phyloP scores from a whole-genome alignment of 306 rosid species.

The Potentilla sterilis region DNA sequence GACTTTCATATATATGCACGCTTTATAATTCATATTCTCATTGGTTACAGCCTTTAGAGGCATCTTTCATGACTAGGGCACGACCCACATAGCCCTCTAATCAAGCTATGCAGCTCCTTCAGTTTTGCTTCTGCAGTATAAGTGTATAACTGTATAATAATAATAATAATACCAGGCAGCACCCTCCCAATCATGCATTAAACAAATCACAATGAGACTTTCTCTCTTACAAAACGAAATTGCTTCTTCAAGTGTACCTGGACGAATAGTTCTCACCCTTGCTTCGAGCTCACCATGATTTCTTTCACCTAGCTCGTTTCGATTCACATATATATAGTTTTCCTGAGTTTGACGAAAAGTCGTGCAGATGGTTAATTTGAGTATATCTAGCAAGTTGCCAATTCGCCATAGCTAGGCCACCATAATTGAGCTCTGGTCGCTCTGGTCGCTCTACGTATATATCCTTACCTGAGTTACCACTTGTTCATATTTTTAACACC shows the following conservation, averaged over 20 bases:
- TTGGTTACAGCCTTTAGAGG: no score
- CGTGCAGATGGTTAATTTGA: no score
- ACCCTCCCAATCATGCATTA: conserved; percentile 5
- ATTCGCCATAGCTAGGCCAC: not conserved
- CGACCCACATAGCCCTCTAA: not conserved
- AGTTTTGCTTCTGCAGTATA: not conserved
- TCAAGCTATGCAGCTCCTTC: not conserved
- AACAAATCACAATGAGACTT: not conserved
- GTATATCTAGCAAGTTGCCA: not conserved
- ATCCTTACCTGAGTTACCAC: not conserved
- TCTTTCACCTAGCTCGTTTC: not conserved
- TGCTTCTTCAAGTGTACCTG: not conserved
- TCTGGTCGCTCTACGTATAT: not conserved
- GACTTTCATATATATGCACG: no score
- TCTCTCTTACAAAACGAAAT: not conserved
- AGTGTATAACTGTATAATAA: no score
- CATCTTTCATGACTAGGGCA: not conserved
- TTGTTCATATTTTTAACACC: not conserved
- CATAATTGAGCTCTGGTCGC: not conserved
- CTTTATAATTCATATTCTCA: no score
- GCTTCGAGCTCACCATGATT: no score
- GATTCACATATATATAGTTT: not conserved
- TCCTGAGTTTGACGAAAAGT: no score
- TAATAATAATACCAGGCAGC: not conserved
- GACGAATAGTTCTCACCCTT: not conserved